Percentiles rank a stretch among this genome's conserved stretches.
Evolutionary conservation across 2,329 filamentous ascomycete species (phyloP).

Genomic region (Metarhizium humberi): DNA sequence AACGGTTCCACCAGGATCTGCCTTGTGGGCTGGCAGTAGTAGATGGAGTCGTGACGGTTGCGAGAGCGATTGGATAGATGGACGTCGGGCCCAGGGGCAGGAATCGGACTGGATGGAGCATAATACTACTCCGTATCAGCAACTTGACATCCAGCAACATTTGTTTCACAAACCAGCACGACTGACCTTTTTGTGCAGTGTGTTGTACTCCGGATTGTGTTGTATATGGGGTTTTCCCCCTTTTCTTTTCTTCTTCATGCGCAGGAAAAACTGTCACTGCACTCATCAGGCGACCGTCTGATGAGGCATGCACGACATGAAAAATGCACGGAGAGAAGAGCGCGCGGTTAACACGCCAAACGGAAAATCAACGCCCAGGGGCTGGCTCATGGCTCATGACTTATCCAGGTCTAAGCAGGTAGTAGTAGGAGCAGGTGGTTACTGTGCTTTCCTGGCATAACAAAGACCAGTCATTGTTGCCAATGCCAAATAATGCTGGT

Average conservation of each 20-base stretch:
- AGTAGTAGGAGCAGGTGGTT: background rate
- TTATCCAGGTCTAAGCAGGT: too few species aligned
- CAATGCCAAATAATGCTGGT: background rate
- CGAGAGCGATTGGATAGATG: conserved; percentile 5
- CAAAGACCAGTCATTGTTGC: background rate
- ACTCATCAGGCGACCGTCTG: background rate
- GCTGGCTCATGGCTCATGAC: too few species aligned
- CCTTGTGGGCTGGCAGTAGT: conserved; percentile 9
- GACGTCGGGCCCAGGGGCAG: background rate
- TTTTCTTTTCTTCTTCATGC: background rate
- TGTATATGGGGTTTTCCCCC: background rate
- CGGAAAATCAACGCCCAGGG: background rate
- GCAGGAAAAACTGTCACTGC: background rate
- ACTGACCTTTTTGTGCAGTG: background rate
- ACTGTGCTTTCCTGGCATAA: background rate
- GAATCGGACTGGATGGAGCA: background rate
- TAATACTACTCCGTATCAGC: background rate
- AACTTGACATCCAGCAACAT: background rate
- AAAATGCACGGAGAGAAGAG: conserved; percentile 5
- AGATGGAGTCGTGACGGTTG: conserved; percentile 7
- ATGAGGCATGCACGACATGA: background rate
- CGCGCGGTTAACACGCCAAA: conserved; percentile 1
- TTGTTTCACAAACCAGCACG: background rate
- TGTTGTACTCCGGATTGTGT: background rate
- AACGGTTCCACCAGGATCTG: conserved; percentile 15